Conservation (phyloP, 139 green algal genomes). For the Medakamo hakoo region DNA sequence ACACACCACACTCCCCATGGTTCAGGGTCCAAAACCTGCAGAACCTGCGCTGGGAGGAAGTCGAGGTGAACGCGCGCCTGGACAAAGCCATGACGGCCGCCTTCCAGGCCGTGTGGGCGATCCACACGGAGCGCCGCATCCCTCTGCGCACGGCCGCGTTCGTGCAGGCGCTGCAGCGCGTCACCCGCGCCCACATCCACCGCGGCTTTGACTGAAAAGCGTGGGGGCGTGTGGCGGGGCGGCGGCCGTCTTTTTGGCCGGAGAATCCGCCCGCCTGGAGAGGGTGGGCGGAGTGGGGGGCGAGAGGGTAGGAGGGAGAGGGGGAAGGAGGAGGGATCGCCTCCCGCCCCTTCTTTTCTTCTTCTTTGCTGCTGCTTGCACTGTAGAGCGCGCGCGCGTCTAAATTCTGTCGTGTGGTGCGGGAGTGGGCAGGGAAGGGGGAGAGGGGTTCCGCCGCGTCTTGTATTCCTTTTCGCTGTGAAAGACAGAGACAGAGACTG, state of each 20-base stretch:
- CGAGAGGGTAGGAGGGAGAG: too few species aligned
- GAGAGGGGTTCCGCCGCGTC: too few species aligned
- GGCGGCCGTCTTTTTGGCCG: background rate
- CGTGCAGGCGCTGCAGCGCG: conserved; percentile 60
- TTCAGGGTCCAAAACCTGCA: conserved; percentile 42
- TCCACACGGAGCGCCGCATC: conserved; percentile 31
- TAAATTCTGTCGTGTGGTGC: too few species aligned
- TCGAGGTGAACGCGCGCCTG: conserved; percentile 44
- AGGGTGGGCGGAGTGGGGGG: background rate
- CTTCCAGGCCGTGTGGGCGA: conserved; percentile 41
- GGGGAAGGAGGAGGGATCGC: too few species aligned
- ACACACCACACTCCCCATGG: conserved; percentile 8
- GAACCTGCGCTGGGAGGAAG: conserved; percentile 58
- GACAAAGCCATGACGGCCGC: conserved; percentile 49
- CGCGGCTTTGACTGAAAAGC: conserved; percentile 76
- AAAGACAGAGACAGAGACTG: too few species aligned
- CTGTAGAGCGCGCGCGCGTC: too few species aligned
- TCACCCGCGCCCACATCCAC: conserved; percentile 60
- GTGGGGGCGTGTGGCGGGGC: background rate
- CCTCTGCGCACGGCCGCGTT: conserved; percentile 69
- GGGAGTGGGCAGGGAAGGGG: too few species aligned
- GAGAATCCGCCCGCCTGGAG: background rate
- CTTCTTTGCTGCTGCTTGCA: too few species aligned
- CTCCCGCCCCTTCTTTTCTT: too few species aligned
- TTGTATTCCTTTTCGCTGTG: too few species aligned